Evolutionary conservation across 768 basidiomycete genomes (phyloP).

Genomic region (Tricholoma matsutake): DNA sequence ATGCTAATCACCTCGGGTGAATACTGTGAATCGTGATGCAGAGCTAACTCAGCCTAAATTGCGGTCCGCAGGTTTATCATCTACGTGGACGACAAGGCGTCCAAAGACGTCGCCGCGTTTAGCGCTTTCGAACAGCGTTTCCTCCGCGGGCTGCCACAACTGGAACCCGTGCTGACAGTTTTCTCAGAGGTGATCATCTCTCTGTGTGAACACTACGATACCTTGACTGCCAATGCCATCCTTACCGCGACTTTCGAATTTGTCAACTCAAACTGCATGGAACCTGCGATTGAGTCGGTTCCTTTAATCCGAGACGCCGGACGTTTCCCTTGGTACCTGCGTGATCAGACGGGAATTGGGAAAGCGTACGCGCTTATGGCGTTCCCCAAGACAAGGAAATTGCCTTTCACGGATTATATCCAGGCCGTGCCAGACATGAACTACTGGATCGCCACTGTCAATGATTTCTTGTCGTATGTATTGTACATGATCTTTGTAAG

Average conservation of each 20-base stretch:
- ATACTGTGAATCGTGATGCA: too few relatives aligned
- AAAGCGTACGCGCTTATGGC: conserved; percentile 3
- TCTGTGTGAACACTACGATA: conserved; percentile 1
- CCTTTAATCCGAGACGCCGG: background rate
- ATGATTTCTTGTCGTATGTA: conserved; percentile 20
- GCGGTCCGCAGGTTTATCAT: conserved; percentile 6
- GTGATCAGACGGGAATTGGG: conserved; percentile 7
- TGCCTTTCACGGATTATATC: conserved; percentile 5
- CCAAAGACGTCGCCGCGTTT: background rate
- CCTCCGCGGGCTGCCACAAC: conserved; percentile 3
- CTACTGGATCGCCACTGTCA: conserved; percentile 6
- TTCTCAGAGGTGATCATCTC: conserved; percentile 7
- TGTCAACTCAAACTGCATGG: conserved; percentile 9
- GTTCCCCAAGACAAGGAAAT: conserved; percentile 7
- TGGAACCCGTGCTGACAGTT: conserved; percentile 11
- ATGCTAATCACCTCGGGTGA: background rate
- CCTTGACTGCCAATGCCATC: conserved; percentile 12
- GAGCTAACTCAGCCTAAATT: background rate
- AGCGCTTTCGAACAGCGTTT: conserved; percentile 7
- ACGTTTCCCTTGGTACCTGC: conserved; percentile 4
- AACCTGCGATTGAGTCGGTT: conserved; percentile 5
- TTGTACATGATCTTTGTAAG: background rate
- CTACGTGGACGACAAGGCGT: conserved; percentile 14
- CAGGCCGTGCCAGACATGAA: conserved; percentile 16
- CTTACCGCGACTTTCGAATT: conserved; percentile 11